Base-by-base conservation (phyloP, 139 green algal genomes). In the Spirogloea muscicola region DNA sequence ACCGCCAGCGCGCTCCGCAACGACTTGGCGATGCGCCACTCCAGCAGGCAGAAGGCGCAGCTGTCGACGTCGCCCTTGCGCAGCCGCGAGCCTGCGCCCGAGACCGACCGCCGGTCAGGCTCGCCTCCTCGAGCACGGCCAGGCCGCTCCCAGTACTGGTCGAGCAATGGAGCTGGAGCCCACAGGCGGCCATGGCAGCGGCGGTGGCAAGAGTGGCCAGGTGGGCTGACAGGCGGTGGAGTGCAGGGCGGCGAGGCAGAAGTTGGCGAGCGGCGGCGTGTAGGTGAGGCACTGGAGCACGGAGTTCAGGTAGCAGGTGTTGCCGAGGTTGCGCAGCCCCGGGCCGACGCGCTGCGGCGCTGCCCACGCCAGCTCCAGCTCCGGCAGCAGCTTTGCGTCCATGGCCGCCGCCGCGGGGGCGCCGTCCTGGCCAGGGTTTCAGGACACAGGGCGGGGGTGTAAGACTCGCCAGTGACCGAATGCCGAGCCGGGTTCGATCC, bases 271-370 rank as follows among this genome's bases (percentile, higher is more conserved):
- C 10, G 74, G 74, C 33, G 65, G 74, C 44, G 74, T 81, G 66
- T 78, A 49, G 13, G 65, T 78, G 18, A 81, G 33, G 63, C 74
- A 81, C 51, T 81, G 74, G 33, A 81, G 31, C n/a, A 81, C 65
- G 63, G 44, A 71, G 46, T 72, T 81, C 7, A 81, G 63, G 46
- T 74, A 81, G 27, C 74, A 81, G 3, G 74, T 81, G 63, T 81
- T 81, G 33, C 74, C 74, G 3, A 81, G 44, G 42, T 81, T 81
- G 10, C 74, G 49, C 42, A 81, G 55, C 18, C 74, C 74, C 16
- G 60, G 61, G 13, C 60, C 60, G 3, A 79, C 41, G 10, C 10
- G 5, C 29, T 13, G 5, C 6, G 16, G 4, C n/a, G 33, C 25
- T 5, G 37, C 21, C 25, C 25, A 59, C 25, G 5, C 69, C 64